Percentiles rank a stretch among this genome's conserved stretches.
Conservation (phyloP, 345 rosid species). For the Camelina neglecta region DNA sequence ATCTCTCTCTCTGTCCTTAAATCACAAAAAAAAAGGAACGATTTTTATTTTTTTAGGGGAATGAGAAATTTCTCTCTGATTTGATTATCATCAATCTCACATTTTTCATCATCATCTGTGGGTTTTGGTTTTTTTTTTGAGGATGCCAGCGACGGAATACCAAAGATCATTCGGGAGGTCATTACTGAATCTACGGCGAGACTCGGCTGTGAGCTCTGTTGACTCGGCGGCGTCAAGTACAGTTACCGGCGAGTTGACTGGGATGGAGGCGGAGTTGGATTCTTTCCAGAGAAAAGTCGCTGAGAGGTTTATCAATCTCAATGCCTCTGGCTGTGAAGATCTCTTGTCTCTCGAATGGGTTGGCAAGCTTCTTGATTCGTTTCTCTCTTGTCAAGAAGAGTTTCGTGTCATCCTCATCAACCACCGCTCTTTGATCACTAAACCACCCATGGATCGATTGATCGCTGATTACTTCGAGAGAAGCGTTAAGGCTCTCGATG, state of each 20-base stretch:
- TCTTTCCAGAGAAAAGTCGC: conserved; percentile 64
- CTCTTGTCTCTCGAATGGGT: conserved; percentile 69
- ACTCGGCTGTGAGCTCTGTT: conserved; percentile 45
- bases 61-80: conserved; percentile 10
- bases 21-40: not conserved
- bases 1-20: not conserved
- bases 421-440: conserved; percentile 29
- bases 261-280: conserved; percentile 57
- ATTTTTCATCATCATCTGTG: conserved; percentile 1
- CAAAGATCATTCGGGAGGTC: conserved; percentile 59
- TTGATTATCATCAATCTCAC: not conserved
- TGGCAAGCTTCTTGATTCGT: conserved; percentile 58
- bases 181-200: conserved; percentile 53
- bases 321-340: conserved; percentile 39
- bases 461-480: conserved; percentile 65
- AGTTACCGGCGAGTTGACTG: conserved; percentile 25
- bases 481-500: conserved; percentile 79
- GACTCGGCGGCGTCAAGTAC: conserved; percentile 3
- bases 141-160: conserved; percentile 64
- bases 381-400: conserved; percentile 65
- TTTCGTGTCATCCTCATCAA: conserved; percentile 54
- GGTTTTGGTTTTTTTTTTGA: not conserved
- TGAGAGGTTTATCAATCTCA: conserved; percentile 56
- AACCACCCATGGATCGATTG: conserved; percentile 59
- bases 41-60: not conserved